These are phyloP conservation scores for Epichloe baconii DNA, from an alignment of 2,329 filamentous ascomycete species.

Conservation along the genomic window DNA sequence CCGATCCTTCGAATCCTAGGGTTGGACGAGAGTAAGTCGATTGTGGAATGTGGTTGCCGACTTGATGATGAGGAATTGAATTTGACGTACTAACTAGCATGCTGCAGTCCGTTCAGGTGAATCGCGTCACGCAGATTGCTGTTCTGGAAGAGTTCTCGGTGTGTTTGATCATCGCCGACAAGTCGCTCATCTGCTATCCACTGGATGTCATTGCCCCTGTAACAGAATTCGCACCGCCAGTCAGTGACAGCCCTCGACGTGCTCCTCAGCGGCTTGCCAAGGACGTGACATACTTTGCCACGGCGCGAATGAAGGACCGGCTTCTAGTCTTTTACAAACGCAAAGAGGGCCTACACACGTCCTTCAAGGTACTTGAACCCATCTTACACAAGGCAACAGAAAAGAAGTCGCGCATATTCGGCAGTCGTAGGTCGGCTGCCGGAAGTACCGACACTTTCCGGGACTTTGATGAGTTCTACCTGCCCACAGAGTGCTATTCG, in stretches of 20 bases:
- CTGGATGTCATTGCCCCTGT: conserved; percentile 66
- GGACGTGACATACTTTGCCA: conserved; percentile 94
- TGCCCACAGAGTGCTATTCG: conserved; percentile 86
- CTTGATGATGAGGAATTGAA: no score
- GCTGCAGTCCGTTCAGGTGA: conserved; percentile 57
- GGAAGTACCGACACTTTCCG: conserved; percentile 90
- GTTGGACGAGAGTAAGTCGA: conserved; percentile 67
- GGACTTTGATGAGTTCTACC: conserved; percentile 97
- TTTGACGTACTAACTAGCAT: conserved; percentile 1
- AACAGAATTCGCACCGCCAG: conserved; percentile 47
- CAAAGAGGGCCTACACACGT: conserved; percentile 80
- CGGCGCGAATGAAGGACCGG: conserved; percentile 92
- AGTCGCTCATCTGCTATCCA: conserved; percentile 83
- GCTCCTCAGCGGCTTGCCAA: conserved; percentile 88
- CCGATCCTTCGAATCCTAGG: conserved; percentile 81
- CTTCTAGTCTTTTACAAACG: conserved; percentile 96
- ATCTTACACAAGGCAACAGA: conserved; percentile 87
- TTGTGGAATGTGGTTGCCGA: background rate
- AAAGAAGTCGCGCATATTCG: conserved; percentile 59
- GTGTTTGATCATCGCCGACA: conserved; percentile 83
- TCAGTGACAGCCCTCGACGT: conserved; percentile 60
- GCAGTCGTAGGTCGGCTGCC: conserved; percentile 41
- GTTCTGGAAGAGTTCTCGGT: conserved; percentile 93
- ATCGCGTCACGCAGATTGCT: conserved; percentile 78
- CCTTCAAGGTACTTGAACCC: conserved; percentile 92